phyloP scores from a whole-genome alignment of 805 yeast species.

The Candida namnaoensis region DNA sequence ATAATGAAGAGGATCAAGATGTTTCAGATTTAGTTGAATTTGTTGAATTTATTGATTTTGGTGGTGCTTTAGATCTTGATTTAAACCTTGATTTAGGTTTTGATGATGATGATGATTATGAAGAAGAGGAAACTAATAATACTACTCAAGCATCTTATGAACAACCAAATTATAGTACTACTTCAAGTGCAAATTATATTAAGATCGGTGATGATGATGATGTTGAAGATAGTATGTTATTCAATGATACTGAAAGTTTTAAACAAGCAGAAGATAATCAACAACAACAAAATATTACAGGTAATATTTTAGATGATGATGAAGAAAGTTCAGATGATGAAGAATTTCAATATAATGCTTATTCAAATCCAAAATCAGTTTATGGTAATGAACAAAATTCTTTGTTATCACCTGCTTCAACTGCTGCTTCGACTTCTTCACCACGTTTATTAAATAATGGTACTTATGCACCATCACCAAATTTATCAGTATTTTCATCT shows the following conservation, averaged over 20 bases:
- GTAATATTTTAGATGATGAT: neutral
- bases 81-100: slow-evolving; percentile 16
- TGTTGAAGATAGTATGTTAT: slow-evolving; percentile 3
- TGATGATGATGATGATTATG: neutral
- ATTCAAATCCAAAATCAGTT: too few relatives aligned
- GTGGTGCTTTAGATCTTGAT: slow-evolving; percentile 29
- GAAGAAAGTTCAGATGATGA: too few relatives aligned
- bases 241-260: neutral
- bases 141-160: neutral
- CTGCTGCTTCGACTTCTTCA: too few relatives aligned
- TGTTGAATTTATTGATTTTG: slow-evolving; percentile 36
- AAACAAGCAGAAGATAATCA: too few relatives aligned
- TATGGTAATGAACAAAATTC: too few relatives aligned
- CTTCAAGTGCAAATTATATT: neutral
- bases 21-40: slow-evolving; percentile 34
- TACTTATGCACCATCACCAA: neutral
- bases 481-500: neutral
- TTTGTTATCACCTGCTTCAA: slow-evolving; percentile 1
- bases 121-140: neutral
- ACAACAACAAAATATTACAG: too few relatives aligned
- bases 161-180: neutral
- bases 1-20: slow-evolving; percentile 22
- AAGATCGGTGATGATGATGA: neutral
- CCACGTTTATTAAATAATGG: too few relatives aligned
- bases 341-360: too few relatives aligned